phyloP scores from a whole-genome alignment of 352 stramenopile species.

The Globisporangium alternatum region DNA sequence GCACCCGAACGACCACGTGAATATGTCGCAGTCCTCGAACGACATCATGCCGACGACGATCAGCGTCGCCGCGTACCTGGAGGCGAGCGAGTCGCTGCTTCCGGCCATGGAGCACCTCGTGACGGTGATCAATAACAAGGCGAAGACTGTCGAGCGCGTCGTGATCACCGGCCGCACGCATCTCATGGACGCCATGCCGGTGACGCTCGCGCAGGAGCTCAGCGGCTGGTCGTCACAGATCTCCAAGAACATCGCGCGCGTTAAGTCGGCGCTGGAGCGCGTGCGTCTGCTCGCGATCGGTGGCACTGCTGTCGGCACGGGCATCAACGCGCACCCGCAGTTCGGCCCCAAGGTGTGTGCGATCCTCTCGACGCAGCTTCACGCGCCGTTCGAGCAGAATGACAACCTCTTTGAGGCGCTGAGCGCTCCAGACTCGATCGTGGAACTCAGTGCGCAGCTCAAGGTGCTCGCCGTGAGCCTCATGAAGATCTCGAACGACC shows the following conservation, averaged over 20 bases:
- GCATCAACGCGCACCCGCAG: slow-evolving; percentile 52
- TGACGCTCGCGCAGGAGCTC: slow-evolving; percentile 52
- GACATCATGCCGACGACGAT: slow-evolving; percentile 61
- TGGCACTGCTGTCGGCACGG: slow-evolving; percentile 59
- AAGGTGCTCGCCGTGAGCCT: slow-evolving; percentile 89
- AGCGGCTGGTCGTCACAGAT: slow-evolving; percentile 51
- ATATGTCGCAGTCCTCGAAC: slow-evolving; percentile 73
- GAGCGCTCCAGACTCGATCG: slow-evolving; percentile 90
- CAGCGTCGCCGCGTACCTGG: slow-evolving; percentile 43
- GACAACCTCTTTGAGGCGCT: slow-evolving; percentile 85
- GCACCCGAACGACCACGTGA: slow-evolving; percentile 72
- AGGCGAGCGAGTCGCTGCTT: slow-evolving; percentile 60
- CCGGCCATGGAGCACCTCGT: slow-evolving; percentile 50
- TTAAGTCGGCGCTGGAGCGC: slow-evolving; percentile 42
- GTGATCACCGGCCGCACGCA: slow-evolving; percentile 64
- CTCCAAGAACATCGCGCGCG: slow-evolving; percentile 45
- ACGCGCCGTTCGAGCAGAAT: slow-evolving; percentile 42
- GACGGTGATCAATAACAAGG: slow-evolving; percentile 35
- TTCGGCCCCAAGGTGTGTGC: slow-evolving; percentile 44
- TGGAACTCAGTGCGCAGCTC: slow-evolving; percentile 89
- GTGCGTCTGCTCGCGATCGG: slow-evolving; percentile 54
- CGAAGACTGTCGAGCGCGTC: slow-evolving; percentile 31
- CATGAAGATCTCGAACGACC: slow-evolving; percentile 96
- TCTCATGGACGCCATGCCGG: slow-evolving; percentile 74
- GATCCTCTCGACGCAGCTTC: slow-evolving; percentile 33